Conservation (phyloP, 2,329 filamentous ascomycete species). For the Neonectria neomacrospora region DNA sequence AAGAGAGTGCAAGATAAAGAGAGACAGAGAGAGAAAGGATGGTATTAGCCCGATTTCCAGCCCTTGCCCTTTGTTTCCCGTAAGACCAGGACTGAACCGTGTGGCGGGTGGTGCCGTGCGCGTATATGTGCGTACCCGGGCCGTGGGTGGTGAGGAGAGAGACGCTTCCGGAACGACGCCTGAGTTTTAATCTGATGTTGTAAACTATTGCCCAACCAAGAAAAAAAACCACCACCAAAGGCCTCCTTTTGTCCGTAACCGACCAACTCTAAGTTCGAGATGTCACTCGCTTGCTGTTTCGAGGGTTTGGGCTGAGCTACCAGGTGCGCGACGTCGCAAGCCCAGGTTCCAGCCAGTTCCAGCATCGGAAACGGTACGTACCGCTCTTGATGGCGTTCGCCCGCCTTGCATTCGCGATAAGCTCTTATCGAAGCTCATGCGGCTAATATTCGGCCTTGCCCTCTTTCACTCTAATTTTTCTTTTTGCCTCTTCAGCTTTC, state of each 20-base stretch:
- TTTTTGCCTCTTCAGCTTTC: background rate
- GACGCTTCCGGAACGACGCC: background rate
- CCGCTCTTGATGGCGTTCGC: background rate
- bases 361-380: background rate
- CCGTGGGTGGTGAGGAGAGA: background rate
- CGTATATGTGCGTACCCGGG: background rate
- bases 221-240: conserved; percentile 9
- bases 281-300: background rate
- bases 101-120: background rate
- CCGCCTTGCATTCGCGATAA: background rate
- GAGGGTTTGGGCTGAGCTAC: background rate
- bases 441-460: conserved; percentile 39
- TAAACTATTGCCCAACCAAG: background rate
- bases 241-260: background rate
- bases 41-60: background rate
- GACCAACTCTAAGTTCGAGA: background rate
- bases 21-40: background rate
- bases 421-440: conserved; percentile 31
- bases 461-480: conserved; percentile 1
- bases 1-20: background rate
- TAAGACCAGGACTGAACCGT: background rate
- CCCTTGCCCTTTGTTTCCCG: background rate
- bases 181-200: background rate
- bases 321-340: too few species aligned
- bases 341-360: background rate